A percentile compares a stretch with the other conserved stretches of the same genome.
Evolutionary conservation across 2,329 filamentous ascomycete species (phyloP).

Genomic region (Allantophomopsis cytisporea): DNA sequence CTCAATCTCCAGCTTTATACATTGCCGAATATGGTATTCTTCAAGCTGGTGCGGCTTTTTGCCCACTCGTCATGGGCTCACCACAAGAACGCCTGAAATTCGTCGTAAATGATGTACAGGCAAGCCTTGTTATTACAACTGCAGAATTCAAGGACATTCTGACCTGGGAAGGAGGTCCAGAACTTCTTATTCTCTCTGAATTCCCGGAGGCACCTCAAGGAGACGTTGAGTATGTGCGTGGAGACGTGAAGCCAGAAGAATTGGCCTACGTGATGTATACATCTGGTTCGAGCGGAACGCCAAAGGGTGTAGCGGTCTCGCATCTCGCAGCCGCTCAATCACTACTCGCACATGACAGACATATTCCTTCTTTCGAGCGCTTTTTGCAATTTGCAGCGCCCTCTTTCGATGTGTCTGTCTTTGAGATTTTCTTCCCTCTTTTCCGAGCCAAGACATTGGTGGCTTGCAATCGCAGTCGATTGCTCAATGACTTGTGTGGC

Average conservation of each 20-base stretch:
- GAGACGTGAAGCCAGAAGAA: slow-evolving; percentile 4
- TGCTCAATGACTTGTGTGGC: slow-evolving; percentile 63
- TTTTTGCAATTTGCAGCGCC: slow-evolving; percentile 89
- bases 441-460: slow-evolving; percentile 63
- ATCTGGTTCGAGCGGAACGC: slow-evolving; percentile 76
- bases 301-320: slow-evolving; percentile 76
- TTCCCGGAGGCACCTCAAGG: slow-evolving; percentile 9
- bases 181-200: slow-evolving; percentile 26
- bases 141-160: slow-evolving; percentile 26
- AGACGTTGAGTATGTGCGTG: no score
- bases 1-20: slow-evolving; percentile 68
- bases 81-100: slow-evolving; percentile 68
- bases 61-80: slow-evolving; percentile 67
- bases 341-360: slow-evolving; percentile 64
- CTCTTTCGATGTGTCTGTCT: slow-evolving; percentile 89
- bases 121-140: slow-evolving; percentile 54
- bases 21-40: slow-evolving; percentile 64
- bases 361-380: slow-evolving; percentile 62
- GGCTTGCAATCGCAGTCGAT: slow-evolving; percentile 49
- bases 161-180: slow-evolving; percentile 19
- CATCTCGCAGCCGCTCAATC: slow-evolving; percentile 73
- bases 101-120: slow-evolving; percentile 65
- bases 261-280: slow-evolving; percentile 91
- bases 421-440: slow-evolving; percentile 86
- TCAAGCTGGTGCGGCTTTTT: slow-evolving; percentile 75